Conservation (phyloP, 495 filamentous ascomycete genomes). For the Rhizodiscina lignyota region DNA sequence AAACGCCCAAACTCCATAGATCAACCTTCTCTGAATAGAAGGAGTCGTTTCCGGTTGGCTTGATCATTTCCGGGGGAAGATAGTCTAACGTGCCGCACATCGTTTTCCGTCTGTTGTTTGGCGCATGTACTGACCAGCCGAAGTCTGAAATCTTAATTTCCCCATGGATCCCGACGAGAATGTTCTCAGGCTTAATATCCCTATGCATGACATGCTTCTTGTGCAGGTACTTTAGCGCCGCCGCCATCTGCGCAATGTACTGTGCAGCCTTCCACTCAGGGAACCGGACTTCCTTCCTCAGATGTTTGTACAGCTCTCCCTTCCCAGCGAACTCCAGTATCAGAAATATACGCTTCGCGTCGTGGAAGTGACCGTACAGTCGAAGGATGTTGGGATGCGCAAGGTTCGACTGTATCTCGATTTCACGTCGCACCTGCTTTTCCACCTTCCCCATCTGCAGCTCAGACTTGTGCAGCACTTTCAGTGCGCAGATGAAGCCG, state of each 20-base stretch:
- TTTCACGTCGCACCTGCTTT: slow-evolving; percentile 92
- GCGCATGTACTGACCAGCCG: slow-evolving; percentile 95
- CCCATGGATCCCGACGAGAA: slow-evolving; percentile 89
- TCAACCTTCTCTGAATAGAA: slow-evolving; percentile 92
- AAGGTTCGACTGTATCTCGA: slow-evolving; percentile 93
- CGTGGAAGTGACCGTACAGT: slow-evolving; percentile 93
- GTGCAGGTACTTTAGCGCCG: slow-evolving; percentile 80
- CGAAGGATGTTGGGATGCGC: slow-evolving; percentile 92
- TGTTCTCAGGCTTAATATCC: slow-evolving; percentile 98
- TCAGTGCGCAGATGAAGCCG: slow-evolving; percentile 90
- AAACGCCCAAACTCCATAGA: slow-evolving; percentile 83
- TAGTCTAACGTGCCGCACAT: slow-evolving; percentile 98
- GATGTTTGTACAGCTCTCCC: slow-evolving; percentile 94
- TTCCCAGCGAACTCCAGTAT: slow-evolving; percentile 92
- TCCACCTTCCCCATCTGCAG: slow-evolving; percentile 85
- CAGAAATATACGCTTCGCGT: slow-evolving; percentile 86
- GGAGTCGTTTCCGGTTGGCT: slow-evolving; percentile 36
- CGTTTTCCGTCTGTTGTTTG: slow-evolving; percentile 82
- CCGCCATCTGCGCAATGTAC: slow-evolving; percentile 98
- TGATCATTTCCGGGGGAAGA: slow-evolving; percentile 93
- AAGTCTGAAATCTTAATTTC: slow-evolving; percentile 99
- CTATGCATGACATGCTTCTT: slow-evolving; percentile 97
- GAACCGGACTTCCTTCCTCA: slow-evolving; percentile 73
- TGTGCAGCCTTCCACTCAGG: slow-evolving; percentile 92
- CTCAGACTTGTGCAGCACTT: slow-evolving; percentile 91